Conservation (phyloP, 2,329 filamentous ascomycete genomes). For the Nemania sp. region DNA sequence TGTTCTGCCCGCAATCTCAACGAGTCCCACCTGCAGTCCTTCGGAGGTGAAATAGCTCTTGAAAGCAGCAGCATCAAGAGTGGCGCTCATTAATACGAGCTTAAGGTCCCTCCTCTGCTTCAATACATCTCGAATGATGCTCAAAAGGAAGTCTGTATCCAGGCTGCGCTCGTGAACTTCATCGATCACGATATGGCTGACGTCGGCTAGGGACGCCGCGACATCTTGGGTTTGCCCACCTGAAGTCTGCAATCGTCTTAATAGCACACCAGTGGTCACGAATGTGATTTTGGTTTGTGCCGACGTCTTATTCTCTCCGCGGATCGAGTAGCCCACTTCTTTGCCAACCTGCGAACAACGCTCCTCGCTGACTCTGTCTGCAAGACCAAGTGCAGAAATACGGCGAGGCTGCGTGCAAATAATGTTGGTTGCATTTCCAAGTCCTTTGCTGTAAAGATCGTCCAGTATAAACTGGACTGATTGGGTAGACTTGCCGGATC, state of each 20-base stretch:
- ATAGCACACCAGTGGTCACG: conserved; percentile 90
- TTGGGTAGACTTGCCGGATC: conserved; percentile 95
- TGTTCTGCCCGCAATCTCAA: conserved; percentile 87
- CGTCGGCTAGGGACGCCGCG: conserved; percentile 78
- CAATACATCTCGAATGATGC: conserved; percentile 82
- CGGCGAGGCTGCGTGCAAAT: conserved; percentile 93
- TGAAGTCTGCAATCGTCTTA: conserved; percentile 88
- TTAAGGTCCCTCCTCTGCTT: conserved; percentile 76
- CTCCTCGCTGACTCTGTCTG: conserved; percentile 92
- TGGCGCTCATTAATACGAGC: conserved; percentile 94
- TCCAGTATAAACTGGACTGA: conserved; percentile 95
- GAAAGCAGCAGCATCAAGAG: conserved; percentile 85
- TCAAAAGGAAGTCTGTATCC: conserved; percentile 91
- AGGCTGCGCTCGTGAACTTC: conserved; percentile 95
- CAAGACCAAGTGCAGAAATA: conserved; percentile 91
- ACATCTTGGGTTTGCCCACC: conserved; percentile 80
- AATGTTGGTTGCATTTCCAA: conserved; percentile 82
- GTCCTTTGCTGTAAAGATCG: conserved; percentile 75
- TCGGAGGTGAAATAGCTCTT: conserved; percentile 77
- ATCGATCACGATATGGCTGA: conserved; percentile 94
- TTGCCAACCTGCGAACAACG: conserved; percentile 79
- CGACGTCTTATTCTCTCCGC: conserved; percentile 81
- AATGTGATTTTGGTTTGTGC: conserved; percentile 86
- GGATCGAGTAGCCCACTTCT: conserved; percentile 89
- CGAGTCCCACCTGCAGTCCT: conserved; percentile 69